phyloP scores from a whole-genome alignment of 2,329 filamentous ascomycete genomes.

The Aurifilum marmelostoma region DNA sequence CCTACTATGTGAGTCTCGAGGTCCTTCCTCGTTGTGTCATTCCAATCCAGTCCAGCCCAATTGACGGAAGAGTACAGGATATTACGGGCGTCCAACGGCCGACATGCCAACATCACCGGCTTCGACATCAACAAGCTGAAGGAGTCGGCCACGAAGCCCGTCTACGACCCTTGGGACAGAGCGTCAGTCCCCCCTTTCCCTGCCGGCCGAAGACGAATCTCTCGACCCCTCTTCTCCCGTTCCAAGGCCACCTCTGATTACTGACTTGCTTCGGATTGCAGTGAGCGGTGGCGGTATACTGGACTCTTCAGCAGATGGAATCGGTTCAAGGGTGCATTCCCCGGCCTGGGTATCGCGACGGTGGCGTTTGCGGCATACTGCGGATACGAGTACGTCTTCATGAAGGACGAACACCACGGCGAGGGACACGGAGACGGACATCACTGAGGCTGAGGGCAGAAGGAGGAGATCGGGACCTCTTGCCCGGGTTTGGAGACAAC shows the following conservation, averaged over 20 bases:
- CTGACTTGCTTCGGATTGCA: slow-evolving; percentile 44
- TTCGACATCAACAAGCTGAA: slow-evolving; percentile 86
- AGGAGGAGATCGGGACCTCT: neutral
- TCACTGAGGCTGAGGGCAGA: slow-evolving; percentile 48
- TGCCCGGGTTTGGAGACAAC: neutral
- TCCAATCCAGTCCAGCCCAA: neutral
- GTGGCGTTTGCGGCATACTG: slow-evolving; percentile 92
- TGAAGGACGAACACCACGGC: slow-evolving; percentile 69
- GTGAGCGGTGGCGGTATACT: slow-evolving; percentile 93
- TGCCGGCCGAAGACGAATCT: neutral
- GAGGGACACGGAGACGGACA: slow-evolving; percentile 58
- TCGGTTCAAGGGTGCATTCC: slow-evolving; percentile 84
- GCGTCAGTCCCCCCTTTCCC: slow-evolving; percentile 56
- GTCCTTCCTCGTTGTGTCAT: neutral
- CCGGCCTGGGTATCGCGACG: slow-evolving; percentile 88
- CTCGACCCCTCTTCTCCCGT: neutral
- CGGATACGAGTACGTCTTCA: slow-evolving; percentile 84
- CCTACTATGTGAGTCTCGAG: slow-evolving; percentile 41
- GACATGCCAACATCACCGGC: slow-evolving; percentile 81
- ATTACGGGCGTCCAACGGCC: slow-evolving; percentile 54
- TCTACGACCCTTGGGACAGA: slow-evolving; percentile 70
- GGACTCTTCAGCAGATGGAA: slow-evolving; percentile 87
- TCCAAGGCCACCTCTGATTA: neutral
- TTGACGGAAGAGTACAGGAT: slow-evolving; percentile 42
- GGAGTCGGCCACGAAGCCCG: slow-evolving; percentile 65